Conservation (phyloP, 2,329 filamentous ascomycete species). For the Aspergillus pseudotamarii region DNA sequence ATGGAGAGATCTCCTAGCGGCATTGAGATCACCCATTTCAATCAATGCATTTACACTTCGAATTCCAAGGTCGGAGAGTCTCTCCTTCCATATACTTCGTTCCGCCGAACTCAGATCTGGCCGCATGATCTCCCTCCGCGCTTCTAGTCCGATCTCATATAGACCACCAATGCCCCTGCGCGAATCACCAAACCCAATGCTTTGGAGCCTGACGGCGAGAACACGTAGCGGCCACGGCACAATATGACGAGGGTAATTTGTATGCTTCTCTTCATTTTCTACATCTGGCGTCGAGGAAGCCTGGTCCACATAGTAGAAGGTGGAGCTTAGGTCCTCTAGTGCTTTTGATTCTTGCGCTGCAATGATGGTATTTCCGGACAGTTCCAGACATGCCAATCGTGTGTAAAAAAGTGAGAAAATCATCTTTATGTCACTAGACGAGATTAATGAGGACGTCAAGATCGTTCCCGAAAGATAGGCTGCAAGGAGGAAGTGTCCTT, state of each 20-base stretch:
- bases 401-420: slow-evolving; percentile 82
- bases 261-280: slow-evolving; percentile 64
- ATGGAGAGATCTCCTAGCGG: slow-evolving; percentile 72
- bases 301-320: slow-evolving; percentile 52
- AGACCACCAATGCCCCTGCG: slow-evolving; percentile 85
- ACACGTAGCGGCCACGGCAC: slow-evolving; percentile 88
- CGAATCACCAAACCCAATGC: slow-evolving; percentile 81
- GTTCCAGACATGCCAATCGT: slow-evolving; percentile 77
- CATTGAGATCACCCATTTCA: slow-evolving; percentile 80
- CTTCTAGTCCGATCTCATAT: slow-evolving; percentile 83
- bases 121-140: slow-evolving; percentile 61
- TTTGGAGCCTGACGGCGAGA: slow-evolving; percentile 79
- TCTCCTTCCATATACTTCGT: slow-evolving; percentile 67
- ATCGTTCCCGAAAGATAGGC: slow-evolving; percentile 56
- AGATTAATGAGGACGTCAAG: slow-evolving; percentile 45
- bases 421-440: slow-evolving; percentile 57
- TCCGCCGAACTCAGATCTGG: slow-evolving; percentile 58
- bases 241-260: slow-evolving; percentile 68
- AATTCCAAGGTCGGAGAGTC: slow-evolving; percentile 75
- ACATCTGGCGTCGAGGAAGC: slow-evolving; percentile 38
- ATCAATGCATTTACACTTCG: slow-evolving; percentile 57
- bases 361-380: slow-evolving; percentile 72
- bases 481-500: slow-evolving; percentile 78
- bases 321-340: slow-evolving; percentile 63
- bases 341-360: slow-evolving; percentile 67